phyloP scores from a whole-genome alignment of 2,329 filamentous ascomycete genomes.

The Cercospora zeina region DNA sequence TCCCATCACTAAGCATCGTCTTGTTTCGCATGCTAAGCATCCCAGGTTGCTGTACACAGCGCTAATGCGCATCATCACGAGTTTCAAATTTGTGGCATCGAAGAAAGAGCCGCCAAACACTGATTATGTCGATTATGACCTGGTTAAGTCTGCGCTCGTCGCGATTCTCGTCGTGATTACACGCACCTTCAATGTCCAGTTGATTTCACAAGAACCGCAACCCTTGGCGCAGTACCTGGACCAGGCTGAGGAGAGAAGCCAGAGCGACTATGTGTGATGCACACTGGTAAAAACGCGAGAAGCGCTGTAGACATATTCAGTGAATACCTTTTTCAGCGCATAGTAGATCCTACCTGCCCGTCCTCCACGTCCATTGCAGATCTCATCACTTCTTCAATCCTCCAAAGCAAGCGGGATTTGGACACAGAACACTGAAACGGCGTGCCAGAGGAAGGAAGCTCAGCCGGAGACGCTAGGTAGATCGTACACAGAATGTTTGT shows the following conservation, averaged over 20 bases:
- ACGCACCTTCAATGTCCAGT: constrained; percentile 57
- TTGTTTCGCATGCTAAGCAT: constrained; percentile 21
- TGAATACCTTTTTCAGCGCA: neutral
- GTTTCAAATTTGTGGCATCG: constrained; percentile 54
- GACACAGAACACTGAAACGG: neutral
- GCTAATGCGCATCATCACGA: constrained; percentile 52
- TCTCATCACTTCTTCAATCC: neutral
- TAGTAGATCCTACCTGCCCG: neutral
- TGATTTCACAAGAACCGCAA: constrained; percentile 54
- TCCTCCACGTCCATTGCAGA: neutral
- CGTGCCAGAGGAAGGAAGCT: neutral
- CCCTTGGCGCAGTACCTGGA: constrained; percentile 46
- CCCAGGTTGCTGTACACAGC: constrained; percentile 52
- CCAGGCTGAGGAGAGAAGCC: constrained; percentile 49
- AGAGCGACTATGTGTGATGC: neutral
- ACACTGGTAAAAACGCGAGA: neutral
- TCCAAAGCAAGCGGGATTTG: neutral
- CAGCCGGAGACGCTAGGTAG: neutral
- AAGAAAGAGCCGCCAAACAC: constrained; percentile 57
- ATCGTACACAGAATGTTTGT: neutral
- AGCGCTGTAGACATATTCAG: neutral
- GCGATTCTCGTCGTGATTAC: constrained; percentile 65
- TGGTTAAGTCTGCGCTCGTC: constrained; percentile 60
- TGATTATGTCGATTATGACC: constrained; percentile 63
- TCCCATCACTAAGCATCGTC: neutral